Conservation (phyloP, 805 yeast species). For the Yarrowia osloensis region DNA sequence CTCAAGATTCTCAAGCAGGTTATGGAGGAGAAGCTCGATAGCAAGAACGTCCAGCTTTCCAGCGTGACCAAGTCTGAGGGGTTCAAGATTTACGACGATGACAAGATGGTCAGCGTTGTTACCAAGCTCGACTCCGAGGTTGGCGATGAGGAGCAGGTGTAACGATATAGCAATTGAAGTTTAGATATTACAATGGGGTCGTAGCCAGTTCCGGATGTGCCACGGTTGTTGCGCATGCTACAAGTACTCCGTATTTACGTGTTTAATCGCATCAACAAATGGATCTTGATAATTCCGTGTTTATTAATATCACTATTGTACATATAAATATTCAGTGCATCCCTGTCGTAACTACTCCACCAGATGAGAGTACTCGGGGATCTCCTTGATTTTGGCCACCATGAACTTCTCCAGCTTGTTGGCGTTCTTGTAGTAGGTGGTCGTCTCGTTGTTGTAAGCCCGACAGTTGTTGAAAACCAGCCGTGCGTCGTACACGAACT, state of each 20-base stretch:
- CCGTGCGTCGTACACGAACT: slow-evolving; percentile 84
- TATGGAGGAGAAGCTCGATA: slow-evolving; percentile 97
- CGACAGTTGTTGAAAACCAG: slow-evolving; percentile 89
- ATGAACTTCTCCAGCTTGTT: slow-evolving; percentile 89
- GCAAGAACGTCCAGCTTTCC: slow-evolving; percentile 93
- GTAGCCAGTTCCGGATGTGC: too few species aligned
- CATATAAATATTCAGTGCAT: slow-evolving; percentile 27
- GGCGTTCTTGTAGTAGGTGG: slow-evolving; percentile 95
- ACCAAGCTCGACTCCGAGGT: slow-evolving; percentile 49
- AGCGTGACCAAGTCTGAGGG: slow-evolving; percentile 86
- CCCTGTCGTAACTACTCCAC: slow-evolving; percentile 51
- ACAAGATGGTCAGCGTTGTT: slow-evolving; percentile 79
- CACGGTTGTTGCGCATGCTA: too few species aligned
- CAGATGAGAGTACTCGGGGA: slow-evolving; percentile 86
- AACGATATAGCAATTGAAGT: slow-evolving; percentile 9
- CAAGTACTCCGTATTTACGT: too few species aligned
- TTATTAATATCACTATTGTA: slow-evolving; percentile 24
- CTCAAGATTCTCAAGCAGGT: slow-evolving; percentile 93
- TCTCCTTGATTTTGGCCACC: slow-evolving; percentile 76
- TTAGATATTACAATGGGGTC: neutral
- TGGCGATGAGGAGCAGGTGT: slow-evolving; percentile 28
- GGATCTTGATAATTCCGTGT: neutral
- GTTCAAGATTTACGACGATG: slow-evolving; percentile 80
- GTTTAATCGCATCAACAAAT: neutral
- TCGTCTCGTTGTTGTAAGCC: slow-evolving; percentile 86